Conservation (phyloP, 129 eudicot species). For the Lonicera japonica region DNA sequence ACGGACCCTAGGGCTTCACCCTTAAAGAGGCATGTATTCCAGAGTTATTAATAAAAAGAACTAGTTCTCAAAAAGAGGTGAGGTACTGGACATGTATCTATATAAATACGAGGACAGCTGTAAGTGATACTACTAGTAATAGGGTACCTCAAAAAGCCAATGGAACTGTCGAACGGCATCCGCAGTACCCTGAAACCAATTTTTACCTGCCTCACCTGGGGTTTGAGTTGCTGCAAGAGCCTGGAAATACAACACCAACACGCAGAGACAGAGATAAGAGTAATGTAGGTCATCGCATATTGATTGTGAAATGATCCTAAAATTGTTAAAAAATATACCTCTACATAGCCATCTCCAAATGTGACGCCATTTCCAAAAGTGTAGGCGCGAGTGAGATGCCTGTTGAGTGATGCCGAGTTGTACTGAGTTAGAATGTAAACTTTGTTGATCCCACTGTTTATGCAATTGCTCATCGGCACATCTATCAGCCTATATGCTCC, state of each 20-base stretch:
- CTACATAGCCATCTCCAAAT: slow-evolving; percentile 86
- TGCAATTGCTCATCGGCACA: slow-evolving; percentile 98
- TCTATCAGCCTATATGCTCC: slow-evolving; percentile 93
- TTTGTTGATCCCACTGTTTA: slow-evolving; percentile 89
- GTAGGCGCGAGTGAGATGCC: slow-evolving; percentile 87
- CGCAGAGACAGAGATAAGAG: too few relatives aligned
- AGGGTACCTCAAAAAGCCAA: slow-evolving; percentile 90
- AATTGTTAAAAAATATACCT: slow-evolving; percentile 33
- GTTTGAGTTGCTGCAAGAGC: slow-evolving; percentile 96
- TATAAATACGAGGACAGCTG: too few relatives aligned
- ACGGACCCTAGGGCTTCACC: too few relatives aligned
- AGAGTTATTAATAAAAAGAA: too few relatives aligned
- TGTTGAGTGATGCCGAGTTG: slow-evolving; percentile 89
- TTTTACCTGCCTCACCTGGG: slow-evolving; percentile 85
- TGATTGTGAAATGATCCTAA: neutral
- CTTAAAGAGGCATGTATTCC: too few relatives aligned
- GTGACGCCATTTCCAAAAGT: slow-evolving; percentile 64
- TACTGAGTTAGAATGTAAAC: slow-evolving; percentile 89
- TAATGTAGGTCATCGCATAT: too few relatives aligned
- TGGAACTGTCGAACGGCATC: slow-evolving; percentile 96
- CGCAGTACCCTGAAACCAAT: slow-evolving; percentile 97
- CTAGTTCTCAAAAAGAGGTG: too few relatives aligned
- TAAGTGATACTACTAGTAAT: neutral
- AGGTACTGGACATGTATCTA: too few relatives aligned
- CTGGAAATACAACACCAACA: slow-evolving; percentile 26